Evolutionary conservation across 2,329 filamentous ascomycete species (phyloP), one percentile per base, ranked within the genome.

Genomic region (Tolypocladium cylindrosporum): DNA sequence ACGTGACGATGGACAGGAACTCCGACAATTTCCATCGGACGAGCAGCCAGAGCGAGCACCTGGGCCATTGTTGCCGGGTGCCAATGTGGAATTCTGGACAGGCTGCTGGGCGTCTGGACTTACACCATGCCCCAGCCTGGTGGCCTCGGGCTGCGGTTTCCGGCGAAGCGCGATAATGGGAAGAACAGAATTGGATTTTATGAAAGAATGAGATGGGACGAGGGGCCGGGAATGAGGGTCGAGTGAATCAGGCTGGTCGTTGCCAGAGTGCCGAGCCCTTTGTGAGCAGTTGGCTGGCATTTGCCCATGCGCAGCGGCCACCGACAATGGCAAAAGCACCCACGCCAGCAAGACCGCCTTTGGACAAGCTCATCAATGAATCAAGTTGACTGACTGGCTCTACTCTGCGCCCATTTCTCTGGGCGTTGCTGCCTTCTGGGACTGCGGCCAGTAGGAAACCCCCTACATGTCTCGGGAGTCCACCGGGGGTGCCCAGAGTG

Each of bases 381-480:
- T 48, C 9, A 8, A 19, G 53, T 57, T 48, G 55, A 31, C 56
- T n/a, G 36, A 27, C 56, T n/a, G 36, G 39, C 24, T 54, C 56
- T 57, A 54, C 43, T 56, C 59, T 57, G 59, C 56, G 58, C 48
- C 31, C 27, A 51, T 13, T 27, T 16, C 19, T 54, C 58, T 55
- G 40, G 53, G 58, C 54, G 37, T 56, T 58, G 54, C 55, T 40
- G 57, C 55, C 54, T 50, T 58, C 45, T 42, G 55, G 43, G 43
- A 11, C 36, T 5, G 52, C 43, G 50, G 43, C 59, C 59, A 62
- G 58, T 61, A 56, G 58, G 60, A 61, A 61, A 56, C 57, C 31
- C 57, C 59, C 59, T 63, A 60, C 64, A 68, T 68, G 63, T 66
- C 65, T 68, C 63, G 62, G 62, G 62, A 63, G 48, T 63, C 56